Base-by-base conservation (phyloP, 345 rosid genomes). In the Balakata baccata region DNA sequence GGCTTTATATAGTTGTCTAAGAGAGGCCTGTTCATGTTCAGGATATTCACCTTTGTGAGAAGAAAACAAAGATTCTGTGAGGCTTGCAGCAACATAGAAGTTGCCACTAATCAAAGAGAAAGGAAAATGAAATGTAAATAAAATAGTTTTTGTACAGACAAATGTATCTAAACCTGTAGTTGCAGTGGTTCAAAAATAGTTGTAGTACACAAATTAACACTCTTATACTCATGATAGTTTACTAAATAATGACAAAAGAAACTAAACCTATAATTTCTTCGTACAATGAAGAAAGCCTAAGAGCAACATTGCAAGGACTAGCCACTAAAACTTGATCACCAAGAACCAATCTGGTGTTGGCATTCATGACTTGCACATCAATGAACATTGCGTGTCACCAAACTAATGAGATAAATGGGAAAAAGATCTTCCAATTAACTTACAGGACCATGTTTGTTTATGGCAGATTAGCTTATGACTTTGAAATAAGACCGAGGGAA, bases 351-450 rank as follows among this genome's bases (percentile, higher is more conserved):
- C 97, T 96, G 58, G 91, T 81, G 80, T 96, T 97, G 18, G 97
- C 89, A 86, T 88, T 93, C 99, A 96, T 96, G 80, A 96, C 89
- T 84, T 91, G 79, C 75, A 92, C 93, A 74, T 96, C 98, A 81
- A 93, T 96, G 83, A 96, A 96, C 98, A 93, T 96, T 72, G 99
- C 99, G 90, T 39, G 99, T 96, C 70, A 96, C 96, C 80, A 61
- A 56, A 68, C 59, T 66, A 80, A 73, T 72, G 70, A 68, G 46
- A 14, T 25, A 20, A 70, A 65, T 34, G 7, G 53, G 38, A 62
- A 66, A 51, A 54, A 65, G 58, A 54, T 72, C 52, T 56, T 77
- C 34, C 47, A 46, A 39, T 12, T 64, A 57, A 69, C 29, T 45
- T 62, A 76, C 47, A 51, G 43, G 66, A 67, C 66, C 38, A 4